Evolutionary conservation across 768 basidiomycete species (phyloP).

Genomic region (Lentinula guzmanii): DNA sequence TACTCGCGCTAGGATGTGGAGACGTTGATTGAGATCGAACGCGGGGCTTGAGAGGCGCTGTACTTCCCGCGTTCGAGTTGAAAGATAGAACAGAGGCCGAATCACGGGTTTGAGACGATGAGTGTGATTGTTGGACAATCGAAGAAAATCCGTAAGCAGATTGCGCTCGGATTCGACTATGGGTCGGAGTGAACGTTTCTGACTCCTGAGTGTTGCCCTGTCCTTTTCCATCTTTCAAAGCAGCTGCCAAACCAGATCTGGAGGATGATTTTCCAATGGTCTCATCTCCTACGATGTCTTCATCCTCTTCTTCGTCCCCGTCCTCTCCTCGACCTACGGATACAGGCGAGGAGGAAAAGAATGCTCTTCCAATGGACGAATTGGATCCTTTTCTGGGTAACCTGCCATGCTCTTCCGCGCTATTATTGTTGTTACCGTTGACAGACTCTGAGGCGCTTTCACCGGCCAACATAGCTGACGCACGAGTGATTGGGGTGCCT

Average conservation of each 20-base stretch:
- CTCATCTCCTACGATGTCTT: slow-evolving; percentile 43
- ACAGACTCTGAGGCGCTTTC: neutral
- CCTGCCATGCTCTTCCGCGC: neutral
- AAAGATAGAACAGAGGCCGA: neutral
- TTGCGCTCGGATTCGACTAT: slow-evolving; percentile 4
- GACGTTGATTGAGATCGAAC: slow-evolving; percentile 14
- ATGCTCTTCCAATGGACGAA: slow-evolving; percentile 30
- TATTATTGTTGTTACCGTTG: neutral
- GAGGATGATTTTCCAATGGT: slow-evolving; percentile 56
- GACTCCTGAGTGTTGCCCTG: neutral
- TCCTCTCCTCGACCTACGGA: slow-evolving; percentile 24
- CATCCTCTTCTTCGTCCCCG: slow-evolving; percentile 26
- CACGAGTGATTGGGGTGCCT: slow-evolving; percentile 57
- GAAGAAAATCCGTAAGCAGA: slow-evolving; percentile 16
- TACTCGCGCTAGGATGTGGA: neutral
- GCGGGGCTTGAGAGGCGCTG: slow-evolving; percentile 12
- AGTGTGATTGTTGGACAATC: neutral
- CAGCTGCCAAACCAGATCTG: neutral
- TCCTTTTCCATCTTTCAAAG: neutral
- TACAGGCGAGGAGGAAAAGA: slow-evolving; percentile 34
- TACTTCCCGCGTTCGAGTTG: neutral
- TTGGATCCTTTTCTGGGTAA: slow-evolving; percentile 15
- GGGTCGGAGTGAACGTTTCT: neutral
- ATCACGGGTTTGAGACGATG: neutral
- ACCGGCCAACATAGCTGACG: slow-evolving; percentile 11